Base-by-base conservation (phyloP, 2,329 filamentous ascomycete genomes). In the Exserohilum turcica region DNA sequence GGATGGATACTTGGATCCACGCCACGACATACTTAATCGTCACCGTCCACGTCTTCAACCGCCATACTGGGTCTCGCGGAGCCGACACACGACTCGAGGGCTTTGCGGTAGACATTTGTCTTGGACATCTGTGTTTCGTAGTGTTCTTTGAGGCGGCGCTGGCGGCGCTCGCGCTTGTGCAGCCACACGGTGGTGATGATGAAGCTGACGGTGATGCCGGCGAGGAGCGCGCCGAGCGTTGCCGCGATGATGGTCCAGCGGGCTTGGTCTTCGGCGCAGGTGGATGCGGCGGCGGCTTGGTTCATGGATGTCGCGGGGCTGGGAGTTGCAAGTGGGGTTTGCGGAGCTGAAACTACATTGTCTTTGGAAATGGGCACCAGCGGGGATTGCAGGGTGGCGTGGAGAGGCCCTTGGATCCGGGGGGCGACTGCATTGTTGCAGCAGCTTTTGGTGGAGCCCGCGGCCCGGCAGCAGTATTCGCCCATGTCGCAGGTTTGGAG, bases 401-500 rank as follows among this genome's bases (percentile, higher is more conserved):
- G 47, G 21, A 58, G 59, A 13, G 48, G 62, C 2, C 66, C 63
- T 16, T 45, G 63, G 54, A 72, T 44, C 15, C 55, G 54, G 1
- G 66, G 68, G 3, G 66, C 61, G 1, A 63, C 63, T 3, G 63
- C 16, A 33, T 70, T 67, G 43, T 57, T 63, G 58, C 71, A 74
- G 60, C 71, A 74, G 46, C 59, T 70, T 13, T 48, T 44, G 15
- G 37, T 56, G 38, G 70, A 68, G 28, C 55, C 55, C 38, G 50
- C 45, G 5, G 67, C 58, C 51, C 70, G 70, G 50, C 71, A 73
- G 57, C 71, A 74, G 45, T 73, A 73, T 45, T 54, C 57, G n/a
- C 71, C 71, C 15, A 57, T 68, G 48, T 72, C 64, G 55, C 71
- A 74, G 21, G 59, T 70, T 48, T 73, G 70, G 10, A 74, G 57